These are phyloP conservation scores for Artomyces pyxidatus DNA, from an alignment of 768 basidiomycete species.

Conservation along the genomic window DNA sequence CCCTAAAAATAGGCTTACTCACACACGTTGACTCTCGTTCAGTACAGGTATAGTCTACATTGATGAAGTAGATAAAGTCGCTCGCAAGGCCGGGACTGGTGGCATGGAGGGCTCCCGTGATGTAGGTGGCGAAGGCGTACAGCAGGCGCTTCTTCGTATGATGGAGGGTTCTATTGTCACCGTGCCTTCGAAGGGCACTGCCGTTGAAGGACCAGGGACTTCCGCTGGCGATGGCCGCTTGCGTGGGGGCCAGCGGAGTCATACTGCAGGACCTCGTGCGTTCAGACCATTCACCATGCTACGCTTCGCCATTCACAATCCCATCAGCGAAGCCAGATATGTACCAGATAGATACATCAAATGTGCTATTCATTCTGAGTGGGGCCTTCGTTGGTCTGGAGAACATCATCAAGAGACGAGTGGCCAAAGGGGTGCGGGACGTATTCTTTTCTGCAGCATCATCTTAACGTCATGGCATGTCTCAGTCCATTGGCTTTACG, in stretches of 20 bases:
- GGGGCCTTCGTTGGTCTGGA: constrained; percentile 95
- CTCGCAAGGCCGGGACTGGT: constrained; percentile 43
- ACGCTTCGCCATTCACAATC: not conserved
- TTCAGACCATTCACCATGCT: too few relatives aligned
- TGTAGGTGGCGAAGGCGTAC: constrained; percentile 94
- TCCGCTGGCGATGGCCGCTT: constrained; percentile 38
- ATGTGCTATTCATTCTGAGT: constrained; percentile 90
- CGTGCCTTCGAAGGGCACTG: constrained; percentile 65
- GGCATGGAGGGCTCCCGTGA: constrained; percentile 72
- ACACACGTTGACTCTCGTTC: constrained; percentile 2
- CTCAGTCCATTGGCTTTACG: constrained; percentile 87
- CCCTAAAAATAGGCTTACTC: constrained; percentile 3
- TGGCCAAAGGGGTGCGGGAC: constrained; percentile 82
- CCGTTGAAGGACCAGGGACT: constrained; percentile 37
- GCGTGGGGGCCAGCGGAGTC: constrained; percentile 41
- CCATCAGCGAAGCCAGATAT: constrained; percentile 51
- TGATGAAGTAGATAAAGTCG: constrained; percentile 93
- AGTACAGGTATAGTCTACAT: constrained; percentile 95
- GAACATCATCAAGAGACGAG: constrained; percentile 64
- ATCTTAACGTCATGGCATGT: constrained; percentile 1
- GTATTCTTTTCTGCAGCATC: constrained; percentile 21
- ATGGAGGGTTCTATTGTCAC: constrained; percentile 87
- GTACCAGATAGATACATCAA: constrained; percentile 78
- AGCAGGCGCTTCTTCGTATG: constrained; percentile 87
- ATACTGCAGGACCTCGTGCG: constrained; percentile 24